A percentile compares a stretch with the other conserved stretches of the same genome.
phyloP scores from a whole-genome alignment of 176 grass and related monocot genomes.

The Alopecurus myosuroides region DNA sequence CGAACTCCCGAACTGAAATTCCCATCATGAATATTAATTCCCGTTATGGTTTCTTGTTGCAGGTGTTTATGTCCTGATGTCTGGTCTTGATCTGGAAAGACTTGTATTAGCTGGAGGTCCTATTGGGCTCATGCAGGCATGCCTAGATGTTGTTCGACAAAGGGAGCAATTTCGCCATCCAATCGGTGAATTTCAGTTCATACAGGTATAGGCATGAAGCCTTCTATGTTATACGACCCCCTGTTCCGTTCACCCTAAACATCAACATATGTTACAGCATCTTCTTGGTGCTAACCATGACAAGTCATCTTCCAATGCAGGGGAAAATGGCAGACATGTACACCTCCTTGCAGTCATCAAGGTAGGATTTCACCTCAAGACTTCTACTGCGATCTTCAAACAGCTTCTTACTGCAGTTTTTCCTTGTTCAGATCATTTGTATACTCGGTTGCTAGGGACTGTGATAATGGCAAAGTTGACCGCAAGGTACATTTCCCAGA shows the following conservation, averaged over 20 bases:
- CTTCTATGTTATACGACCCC: neutral
- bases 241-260: too few relatives aligned
- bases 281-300: neutral
- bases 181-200: conserved; percentile 97
- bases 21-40: conserved; percentile 2
- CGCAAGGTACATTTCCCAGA: conserved; percentile 57
- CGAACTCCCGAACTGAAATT: neutral
- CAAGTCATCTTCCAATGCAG: conserved; percentile 33
- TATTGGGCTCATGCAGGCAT: conserved; percentile 95
- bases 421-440: conserved; percentile 78
- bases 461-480: conserved; percentile 85
- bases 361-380: conserved; percentile 35
- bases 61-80: conserved; percentile 99
- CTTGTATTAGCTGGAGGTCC: conserved; percentile 89
- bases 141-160: conserved; percentile 78
- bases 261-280: neutral
- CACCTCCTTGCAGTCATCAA: conserved; percentile 92
- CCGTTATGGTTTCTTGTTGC: conserved; percentile 14
- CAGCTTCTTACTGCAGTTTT: conserved; percentile 20
- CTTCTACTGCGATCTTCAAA: conserved; percentile 18
- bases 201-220: conserved; percentile 62
- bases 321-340: conserved; percentile 98
- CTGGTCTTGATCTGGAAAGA: conserved; percentile 93
- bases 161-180: conserved; percentile 86
- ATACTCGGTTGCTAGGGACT: conserved; percentile 89